A percentile compares a stretch with the other conserved stretches of the same genome.
Evolutionary conservation across 2,329 filamentous ascomycete species (phyloP).

Genomic region (Xylariaceae sp.): DNA sequence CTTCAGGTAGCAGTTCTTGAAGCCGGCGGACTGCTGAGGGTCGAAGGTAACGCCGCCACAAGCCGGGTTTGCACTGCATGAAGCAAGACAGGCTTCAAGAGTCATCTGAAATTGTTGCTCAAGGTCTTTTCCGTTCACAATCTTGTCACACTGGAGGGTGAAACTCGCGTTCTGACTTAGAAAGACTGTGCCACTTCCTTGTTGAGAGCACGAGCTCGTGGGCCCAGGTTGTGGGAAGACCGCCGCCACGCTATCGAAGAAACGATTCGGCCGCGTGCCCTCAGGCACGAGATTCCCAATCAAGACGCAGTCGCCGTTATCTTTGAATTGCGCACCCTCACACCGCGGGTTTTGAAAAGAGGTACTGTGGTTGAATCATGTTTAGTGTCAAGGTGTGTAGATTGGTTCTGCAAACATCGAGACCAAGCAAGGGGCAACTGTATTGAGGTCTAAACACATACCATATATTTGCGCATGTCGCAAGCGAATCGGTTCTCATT

Average conservation of each 20-base stretch:
- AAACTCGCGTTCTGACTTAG: conserved; percentile 17
- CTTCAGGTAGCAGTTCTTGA: conserved; percentile 39
- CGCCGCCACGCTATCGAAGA: conserved; percentile 25
- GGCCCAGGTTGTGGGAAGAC: conserved; percentile 23
- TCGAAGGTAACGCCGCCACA: conserved; percentile 44
- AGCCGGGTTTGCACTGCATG: conserved; percentile 20
- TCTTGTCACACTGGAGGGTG: conserved; percentile 22
- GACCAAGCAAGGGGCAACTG: neutral
- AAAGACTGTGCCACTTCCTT: conserved; percentile 22
- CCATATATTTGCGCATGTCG: conserved; percentile 24
- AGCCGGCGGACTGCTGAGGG: conserved; percentile 30
- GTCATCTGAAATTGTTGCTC: conserved; percentile 31
- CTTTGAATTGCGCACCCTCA: conserved; percentile 26
- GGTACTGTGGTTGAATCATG: conserved; percentile 2
- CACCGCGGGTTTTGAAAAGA: conserved; percentile 29
- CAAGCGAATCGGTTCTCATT: conserved; percentile 27
- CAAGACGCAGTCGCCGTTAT: conserved; percentile 23
- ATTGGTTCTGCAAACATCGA: neutral
- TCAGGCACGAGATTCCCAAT: conserved; percentile 14
- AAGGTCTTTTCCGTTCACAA: conserved; percentile 23
- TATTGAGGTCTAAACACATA: conserved; percentile 3
- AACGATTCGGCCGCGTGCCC: conserved; percentile 15
- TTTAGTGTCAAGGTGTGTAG: neutral
- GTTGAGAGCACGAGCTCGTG: conserved; percentile 20
- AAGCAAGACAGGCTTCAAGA: conserved; percentile 25